phyloP scores from a whole-genome alignment of 768 basidiomycete species.

The Mrakia frigida region DNA sequence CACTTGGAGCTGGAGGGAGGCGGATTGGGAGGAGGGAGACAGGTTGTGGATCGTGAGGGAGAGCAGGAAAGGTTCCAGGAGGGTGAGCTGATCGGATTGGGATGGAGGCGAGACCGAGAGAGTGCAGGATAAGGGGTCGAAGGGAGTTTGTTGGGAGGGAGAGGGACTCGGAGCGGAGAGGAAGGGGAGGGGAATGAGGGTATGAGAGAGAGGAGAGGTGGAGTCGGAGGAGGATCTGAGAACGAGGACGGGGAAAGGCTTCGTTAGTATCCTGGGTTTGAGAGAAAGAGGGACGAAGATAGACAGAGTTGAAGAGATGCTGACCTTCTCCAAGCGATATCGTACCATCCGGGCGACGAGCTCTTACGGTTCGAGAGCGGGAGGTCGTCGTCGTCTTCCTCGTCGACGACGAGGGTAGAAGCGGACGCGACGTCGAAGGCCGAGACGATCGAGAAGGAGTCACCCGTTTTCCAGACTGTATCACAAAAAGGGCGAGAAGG shows the following conservation, averaged over 20 bases:
- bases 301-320: neutral
- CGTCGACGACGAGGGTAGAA: neutral
- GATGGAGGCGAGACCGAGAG: neutral
- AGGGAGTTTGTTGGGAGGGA: neutral
- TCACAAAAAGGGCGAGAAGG: too few species aligned
- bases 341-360: constrained; percentile 24
- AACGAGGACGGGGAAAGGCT: neutral
- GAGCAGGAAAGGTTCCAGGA: constrained; percentile 44
- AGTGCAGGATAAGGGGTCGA: constrained; percentile 48
- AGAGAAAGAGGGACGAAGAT: neutral
- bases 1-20: constrained; percentile 64
- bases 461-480: constrained; percentile 22
- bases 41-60: constrained; percentile 59
- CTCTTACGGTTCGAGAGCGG: neutral
- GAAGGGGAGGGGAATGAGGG: constrained; percentile 20
- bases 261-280: too few species aligned
- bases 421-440: constrained; percentile 18
- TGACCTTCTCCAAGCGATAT: constrained; percentile 22
- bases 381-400: constrained; percentile 19
- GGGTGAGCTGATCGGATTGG: constrained; percentile 47
- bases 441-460: constrained; percentile 12
- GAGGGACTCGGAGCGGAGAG: neutral
- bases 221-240: neutral
- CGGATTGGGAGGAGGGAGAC: constrained; percentile 58
- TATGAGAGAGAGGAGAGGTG: constrained; percentile 1